Conservation (phyloP, 208 protist genomes). For the Acanthamoeba lenticulata region DNA sequence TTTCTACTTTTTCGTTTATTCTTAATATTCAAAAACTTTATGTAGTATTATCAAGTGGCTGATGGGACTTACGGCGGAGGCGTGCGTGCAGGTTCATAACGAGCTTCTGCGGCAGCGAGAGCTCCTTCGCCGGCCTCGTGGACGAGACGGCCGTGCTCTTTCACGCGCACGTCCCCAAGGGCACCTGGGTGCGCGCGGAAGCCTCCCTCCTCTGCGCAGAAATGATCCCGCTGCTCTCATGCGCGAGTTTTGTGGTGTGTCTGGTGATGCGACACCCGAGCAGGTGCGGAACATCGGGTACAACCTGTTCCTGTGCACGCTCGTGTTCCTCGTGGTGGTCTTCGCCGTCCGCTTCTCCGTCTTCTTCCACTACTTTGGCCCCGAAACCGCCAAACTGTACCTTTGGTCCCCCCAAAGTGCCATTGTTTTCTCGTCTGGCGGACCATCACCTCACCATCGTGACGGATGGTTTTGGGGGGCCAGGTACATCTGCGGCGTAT, state of each 20-base stretch:
- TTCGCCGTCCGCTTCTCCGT: conserved; percentile 14
- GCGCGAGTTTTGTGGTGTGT: neutral
- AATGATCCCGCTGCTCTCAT: neutral
- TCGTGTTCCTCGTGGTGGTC: conserved; percentile 30
- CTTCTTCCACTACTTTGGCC: conserved; percentile 53
- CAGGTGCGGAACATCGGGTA: conserved; percentile 52
- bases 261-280: neutral
- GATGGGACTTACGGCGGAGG: no score
- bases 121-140: conserved; percentile 45
- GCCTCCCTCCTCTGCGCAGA: neutral
- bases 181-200: neutral
- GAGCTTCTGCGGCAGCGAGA: conserved; percentile 55
- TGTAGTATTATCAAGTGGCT: no score
- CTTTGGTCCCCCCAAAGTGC: no score
- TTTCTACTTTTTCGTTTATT: neutral
- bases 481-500: conserved; percentile 48
- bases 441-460: neutral
- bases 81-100: conserved; percentile 23
- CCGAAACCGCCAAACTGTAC: conserved; percentile 50
- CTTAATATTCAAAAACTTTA: neutral
- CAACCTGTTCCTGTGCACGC: conserved; percentile 42
- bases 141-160: conserved; percentile 13
- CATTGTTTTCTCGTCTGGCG: neutral
- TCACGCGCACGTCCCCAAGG: neutral
- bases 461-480: neutral